Evolutionary conservation across 495 filamentous ascomycete species (phyloP), one percentile per base, ranked within the genome.

Genomic region (Trichoderma reesei): DNA sequence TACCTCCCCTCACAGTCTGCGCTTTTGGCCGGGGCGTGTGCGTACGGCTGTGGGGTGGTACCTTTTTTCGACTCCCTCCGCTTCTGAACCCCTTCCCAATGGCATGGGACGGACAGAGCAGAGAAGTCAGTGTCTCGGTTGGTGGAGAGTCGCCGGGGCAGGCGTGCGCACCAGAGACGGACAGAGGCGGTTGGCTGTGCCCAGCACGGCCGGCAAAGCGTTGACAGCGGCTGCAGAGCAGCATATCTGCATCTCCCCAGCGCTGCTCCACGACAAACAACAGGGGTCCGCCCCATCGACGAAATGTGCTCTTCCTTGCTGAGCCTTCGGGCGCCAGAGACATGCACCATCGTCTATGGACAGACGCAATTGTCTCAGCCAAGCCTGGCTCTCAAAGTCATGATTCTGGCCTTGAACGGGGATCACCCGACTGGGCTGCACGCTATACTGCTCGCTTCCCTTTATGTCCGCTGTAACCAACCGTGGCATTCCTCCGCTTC

Each of bases 41-140:
- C 26, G 51, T 56, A 56, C 51, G 51, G n/a, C 11, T 56, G 51
- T 56, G 51, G 51, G 51, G 51, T 34, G 51, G 51, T 56, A 56
- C 51, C 51, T 56, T 56, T 56, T 56, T 34, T 31, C 16, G 44
- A 18, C 44, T 18, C 44, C 16, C 44, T 20, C 44, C 5, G 44
- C 10, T 33, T 5, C 11, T 56, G 2, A 10, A 56, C 20, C 51
- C 51, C 51, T 56, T 56, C 51, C 51, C 51, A 56, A 56, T 56
- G 51, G 51, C 51, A 56, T 56, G 51, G 51, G 51, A 56, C 51
- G 51, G 44, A 9, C 13, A 56, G 20, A 56, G 31, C 20, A 56
- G 51, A 56, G 2, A 34, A 26, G 51, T 14, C 51, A 34, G 51
- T 56, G 51, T 56, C 51, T 56, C 51, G 51, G 51, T 56, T 56